These are phyloP conservation scores for Hippophae rhamnoides DNA, from an alignment of 306 rosid species.

Conservation along the genomic window DNA sequence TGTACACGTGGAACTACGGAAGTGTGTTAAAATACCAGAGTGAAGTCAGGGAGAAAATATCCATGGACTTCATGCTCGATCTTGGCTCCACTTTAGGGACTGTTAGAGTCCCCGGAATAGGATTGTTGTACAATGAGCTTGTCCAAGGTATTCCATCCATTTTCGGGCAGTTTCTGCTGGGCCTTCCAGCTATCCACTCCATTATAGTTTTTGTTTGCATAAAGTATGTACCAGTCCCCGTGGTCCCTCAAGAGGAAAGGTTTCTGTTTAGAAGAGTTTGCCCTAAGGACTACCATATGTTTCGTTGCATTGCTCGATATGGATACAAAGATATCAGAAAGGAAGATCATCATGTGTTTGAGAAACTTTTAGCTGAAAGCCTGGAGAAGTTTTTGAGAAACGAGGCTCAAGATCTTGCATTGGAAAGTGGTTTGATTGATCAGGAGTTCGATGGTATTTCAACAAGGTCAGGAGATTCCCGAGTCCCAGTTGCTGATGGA, in stretches of 20 bases:
- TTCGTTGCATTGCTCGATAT: constrained; percentile 83
- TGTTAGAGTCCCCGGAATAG: constrained; percentile 89
- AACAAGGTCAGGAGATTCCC: constrained; percentile 31
- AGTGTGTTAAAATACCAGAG: constrained; percentile 86
- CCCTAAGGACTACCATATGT: constrained; percentile 89
- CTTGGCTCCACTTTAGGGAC: constrained; percentile 86
- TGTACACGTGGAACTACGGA: constrained; percentile 99
- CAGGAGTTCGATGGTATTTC: constrained; percentile 34
- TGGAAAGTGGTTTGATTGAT: constrained; percentile 44
- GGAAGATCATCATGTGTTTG: constrained; percentile 92
- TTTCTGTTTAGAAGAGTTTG: constrained; percentile 86
- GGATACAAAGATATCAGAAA: constrained; percentile 86
- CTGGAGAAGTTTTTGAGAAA: constrained; percentile 77
- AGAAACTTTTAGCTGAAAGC: constrained; percentile 81
- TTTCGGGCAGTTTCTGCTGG: constrained; percentile 74
- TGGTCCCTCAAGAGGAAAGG: constrained; percentile 91
- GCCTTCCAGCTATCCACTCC: constrained; percentile 92
- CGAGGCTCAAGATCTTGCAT: constrained; percentile 72
- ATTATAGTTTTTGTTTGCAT: constrained; percentile 79
- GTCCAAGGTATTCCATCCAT: constrained; percentile 93
- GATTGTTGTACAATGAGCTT: constrained; percentile 85
- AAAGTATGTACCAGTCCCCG: constrained; percentile 85
- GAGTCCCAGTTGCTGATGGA: constrained; percentile 24
- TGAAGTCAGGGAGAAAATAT: constrained; percentile 73
- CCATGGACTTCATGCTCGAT: constrained; percentile 70